A percentile compares a stretch with the other conserved stretches of the same genome.
phyloP scores from a whole-genome alignment of 2,329 filamentous ascomycete species.

The Fusarium camptoceras region DNA sequence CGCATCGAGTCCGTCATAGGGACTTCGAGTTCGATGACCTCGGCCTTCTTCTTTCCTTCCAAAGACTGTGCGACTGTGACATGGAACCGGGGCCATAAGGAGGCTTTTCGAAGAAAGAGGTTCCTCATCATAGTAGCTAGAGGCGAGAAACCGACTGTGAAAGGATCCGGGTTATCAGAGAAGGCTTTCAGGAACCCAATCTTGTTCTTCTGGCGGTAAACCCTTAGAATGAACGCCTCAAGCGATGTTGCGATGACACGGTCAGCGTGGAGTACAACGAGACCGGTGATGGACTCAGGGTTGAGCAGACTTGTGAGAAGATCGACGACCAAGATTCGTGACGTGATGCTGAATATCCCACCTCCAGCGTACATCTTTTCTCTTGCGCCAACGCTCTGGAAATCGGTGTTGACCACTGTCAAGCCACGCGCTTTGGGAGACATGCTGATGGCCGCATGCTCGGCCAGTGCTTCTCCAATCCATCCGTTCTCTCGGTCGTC shows the following conservation, averaged over 20 bases:
- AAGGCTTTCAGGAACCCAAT: slow-evolving; percentile 94
- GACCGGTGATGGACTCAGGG: slow-evolving; percentile 85
- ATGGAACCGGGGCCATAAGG: slow-evolving; percentile 94
- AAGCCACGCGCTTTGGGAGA: slow-evolving; percentile 85
- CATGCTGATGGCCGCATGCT: slow-evolving; percentile 92
- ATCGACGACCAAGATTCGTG: slow-evolving; percentile 93
- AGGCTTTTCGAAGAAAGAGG: slow-evolving; percentile 87
- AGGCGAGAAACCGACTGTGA: slow-evolving; percentile 88
- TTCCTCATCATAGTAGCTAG: slow-evolving; percentile 90
- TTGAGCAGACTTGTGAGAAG: slow-evolving; percentile 85
- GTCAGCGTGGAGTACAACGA: slow-evolving; percentile 91
- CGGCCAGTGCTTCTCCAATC: slow-evolving; percentile 95
- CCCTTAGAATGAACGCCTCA: slow-evolving; percentile 94
- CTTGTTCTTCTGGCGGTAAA: slow-evolving; percentile 96
- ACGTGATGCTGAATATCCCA: slow-evolving; percentile 95
- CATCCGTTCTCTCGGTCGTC: slow-evolving; percentile 95
- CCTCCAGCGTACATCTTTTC: slow-evolving; percentile 93
- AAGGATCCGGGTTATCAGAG: slow-evolving; percentile 91
- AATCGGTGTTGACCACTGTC: slow-evolving; percentile 93
- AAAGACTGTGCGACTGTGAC: slow-evolving; percentile 88
- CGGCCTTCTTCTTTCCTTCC: slow-evolving; percentile 91
- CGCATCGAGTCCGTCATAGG: slow-evolving; percentile 96
- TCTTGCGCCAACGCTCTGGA: slow-evolving; percentile 84
- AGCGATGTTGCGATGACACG: slow-evolving; percentile 85
- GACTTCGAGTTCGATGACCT: slow-evolving; percentile 96